These are phyloP conservation scores for Sanghuangporus weigelae DNA, from an alignment of 1,284 basidiomycete genomes.

Conservation along the genomic window DNA sequence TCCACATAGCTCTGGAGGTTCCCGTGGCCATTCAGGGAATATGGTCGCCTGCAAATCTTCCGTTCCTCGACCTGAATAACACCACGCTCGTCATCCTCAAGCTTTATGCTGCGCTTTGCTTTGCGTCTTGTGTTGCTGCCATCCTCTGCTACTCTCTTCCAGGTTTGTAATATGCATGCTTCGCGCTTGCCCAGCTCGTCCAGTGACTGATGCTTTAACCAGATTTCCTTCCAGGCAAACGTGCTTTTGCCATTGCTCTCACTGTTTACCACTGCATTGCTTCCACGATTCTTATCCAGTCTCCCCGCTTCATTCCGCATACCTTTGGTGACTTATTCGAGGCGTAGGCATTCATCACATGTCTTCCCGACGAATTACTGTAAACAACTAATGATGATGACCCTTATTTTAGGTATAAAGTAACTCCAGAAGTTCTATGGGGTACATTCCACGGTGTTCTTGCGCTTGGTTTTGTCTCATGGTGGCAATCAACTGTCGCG, in stretches of 20 bases:
- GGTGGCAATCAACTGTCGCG: slow-evolving; percentile 70
- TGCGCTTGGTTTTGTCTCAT: slow-evolving; percentile 59
- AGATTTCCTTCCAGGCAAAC: slow-evolving; percentile 83
- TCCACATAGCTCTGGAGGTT: slow-evolving; percentile 73
- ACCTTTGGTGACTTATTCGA: slow-evolving; percentile 60
- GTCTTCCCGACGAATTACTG: not conserved
- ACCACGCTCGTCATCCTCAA: slow-evolving; percentile 72
- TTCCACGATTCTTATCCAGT: slow-evolving; percentile 69
- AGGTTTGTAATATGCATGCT: slow-evolving; percentile 34
- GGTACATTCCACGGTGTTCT: slow-evolving; percentile 63
- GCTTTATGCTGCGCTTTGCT: slow-evolving; percentile 59
- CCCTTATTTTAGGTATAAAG: slow-evolving; percentile 37
- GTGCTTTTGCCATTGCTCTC: slow-evolving; percentile 70
- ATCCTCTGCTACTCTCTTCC: slow-evolving; percentile 62
- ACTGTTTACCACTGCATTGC: slow-evolving; percentile 72
- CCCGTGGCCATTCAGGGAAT: slow-evolving; percentile 73
- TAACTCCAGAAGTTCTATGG: slow-evolving; percentile 67
- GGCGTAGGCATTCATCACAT: slow-evolving; percentile 37
- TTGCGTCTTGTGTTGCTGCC: slow-evolving; percentile 52
- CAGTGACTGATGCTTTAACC: not conserved
- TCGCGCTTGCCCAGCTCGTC: not conserved
- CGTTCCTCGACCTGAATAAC: slow-evolving; percentile 76
- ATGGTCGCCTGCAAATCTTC: slow-evolving; percentile 54
- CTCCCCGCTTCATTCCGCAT: slow-evolving; percentile 73
- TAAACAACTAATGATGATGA: not conserved